These are phyloP conservation scores for Cyberlindnera petersonii DNA, from an alignment of 805 yeast species.

Conservation along the genomic window DNA sequence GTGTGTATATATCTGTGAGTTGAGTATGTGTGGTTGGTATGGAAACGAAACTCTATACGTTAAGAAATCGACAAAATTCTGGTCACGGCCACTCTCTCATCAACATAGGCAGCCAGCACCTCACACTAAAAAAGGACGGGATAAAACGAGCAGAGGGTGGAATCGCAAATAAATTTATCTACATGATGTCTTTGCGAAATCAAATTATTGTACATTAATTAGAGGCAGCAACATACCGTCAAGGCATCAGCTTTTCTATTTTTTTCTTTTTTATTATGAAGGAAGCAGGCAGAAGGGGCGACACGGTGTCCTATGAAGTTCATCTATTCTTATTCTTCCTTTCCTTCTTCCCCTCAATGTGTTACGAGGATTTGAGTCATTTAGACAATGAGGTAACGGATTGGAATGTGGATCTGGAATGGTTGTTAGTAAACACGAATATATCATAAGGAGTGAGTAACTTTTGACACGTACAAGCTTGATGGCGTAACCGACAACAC, in stretches of 20 bases:
- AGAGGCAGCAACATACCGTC: background rate
- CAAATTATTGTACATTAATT: constrained; percentile 3
- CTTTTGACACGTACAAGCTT: constrained; percentile 52
- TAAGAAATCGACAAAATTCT: background rate
- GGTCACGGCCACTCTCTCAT: background rate
- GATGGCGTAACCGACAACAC: constrained; percentile 93
- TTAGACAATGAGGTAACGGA: constrained; percentile 90
- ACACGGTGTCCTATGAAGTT: background rate
- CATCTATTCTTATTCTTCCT: background rate
- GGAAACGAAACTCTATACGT: too few species aligned
- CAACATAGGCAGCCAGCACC: background rate
- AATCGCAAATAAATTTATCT: too few species aligned
- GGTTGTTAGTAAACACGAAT: constrained; percentile 16
- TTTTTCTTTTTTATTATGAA: background rate
- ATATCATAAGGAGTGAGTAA: too few species aligned
- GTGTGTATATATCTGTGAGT: too few species aligned
- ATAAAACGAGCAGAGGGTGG: background rate
- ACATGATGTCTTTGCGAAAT: too few species aligned
- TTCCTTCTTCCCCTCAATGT: too few species aligned
- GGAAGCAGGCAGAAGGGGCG: background rate
- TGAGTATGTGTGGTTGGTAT: background rate
- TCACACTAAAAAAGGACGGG: background rate
- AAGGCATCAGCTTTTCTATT: constrained; percentile 1
- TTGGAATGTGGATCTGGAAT: constrained; percentile 75
- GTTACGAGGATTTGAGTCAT: background rate